Evolutionary conservation across 495 filamentous ascomycete species (phyloP), one percentile per base, ranked within the genome.

Genomic region (Hypoxylon lienhwacheense): DNA sequence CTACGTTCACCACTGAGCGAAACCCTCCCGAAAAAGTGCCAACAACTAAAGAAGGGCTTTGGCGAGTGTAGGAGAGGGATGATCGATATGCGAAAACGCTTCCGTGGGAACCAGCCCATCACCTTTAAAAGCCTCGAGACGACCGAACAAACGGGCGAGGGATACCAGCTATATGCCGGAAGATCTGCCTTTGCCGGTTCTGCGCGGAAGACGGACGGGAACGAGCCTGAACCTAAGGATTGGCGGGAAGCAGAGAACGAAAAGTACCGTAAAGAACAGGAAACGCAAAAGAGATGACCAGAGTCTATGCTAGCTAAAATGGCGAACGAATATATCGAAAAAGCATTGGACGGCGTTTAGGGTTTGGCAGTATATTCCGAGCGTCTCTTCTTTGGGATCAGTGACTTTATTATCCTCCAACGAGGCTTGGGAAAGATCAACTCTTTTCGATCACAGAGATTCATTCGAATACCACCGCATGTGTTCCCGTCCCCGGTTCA

Each of bases 61-160:
- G 85, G 86, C 66, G 86, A 97, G 67, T 98, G 93, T 83, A 95
- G 95, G 65, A 87, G 91, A 47, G 93, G 95, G 41, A 83, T 95
- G 84, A 82, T 97, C 64, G 93, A 98, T 73, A 98, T 98, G 95
- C 87, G 95, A 66, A 98, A 98, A 72, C 86, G 95, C 16, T 97
- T 98, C 75, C 81, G 95, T 33, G 95, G 93, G n/a, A 97, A 98
- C 73, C 80, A 88, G 59, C 91, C 93, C 34, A 78, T 96, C 55
- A 77, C 82, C 19, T 78, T 87, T 20, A 59, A 63, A 29, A 72
- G 74, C 37, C 74, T 83, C 54, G 84, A 91, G 61, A 78, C 87
- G 37, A 77, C 74, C 28, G 81, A 79, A 24, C 73, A 77, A 33
- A 66, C 73, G 15, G 69, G 71, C 37, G 76, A 77, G 15, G 75